Percentiles rank a stretch among this genome's conserved stretches.
These are phyloP conservation scores for Alternaria sp. DNA, from an alignment of 2,329 filamentous ascomycete genomes.

Conservation along the genomic window DNA sequence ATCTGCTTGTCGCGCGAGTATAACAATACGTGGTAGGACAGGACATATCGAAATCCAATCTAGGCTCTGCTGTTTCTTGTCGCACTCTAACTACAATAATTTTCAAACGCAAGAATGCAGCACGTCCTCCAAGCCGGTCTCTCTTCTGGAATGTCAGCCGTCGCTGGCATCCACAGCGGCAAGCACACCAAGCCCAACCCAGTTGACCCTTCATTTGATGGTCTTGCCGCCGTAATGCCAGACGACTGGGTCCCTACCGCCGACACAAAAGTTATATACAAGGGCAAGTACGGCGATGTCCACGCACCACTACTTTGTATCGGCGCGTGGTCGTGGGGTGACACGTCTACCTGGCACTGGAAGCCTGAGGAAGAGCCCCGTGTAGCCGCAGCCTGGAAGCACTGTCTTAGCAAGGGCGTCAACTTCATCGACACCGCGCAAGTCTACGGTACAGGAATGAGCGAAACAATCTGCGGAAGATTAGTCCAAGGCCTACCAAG, in stretches of 20 bases:
- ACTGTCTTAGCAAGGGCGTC: conserved; percentile 9
- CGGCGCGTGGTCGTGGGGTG: conserved; percentile 8
- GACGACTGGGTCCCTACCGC: not conserved
- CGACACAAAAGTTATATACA: conserved; percentile 1
- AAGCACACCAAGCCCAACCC: conserved; percentile 11
- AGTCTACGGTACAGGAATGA: conserved; percentile 9
- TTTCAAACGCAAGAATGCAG: not conserved
- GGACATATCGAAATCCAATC: not conserved
- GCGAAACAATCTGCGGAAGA: conserved; percentile 6
- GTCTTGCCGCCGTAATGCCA: conserved; percentile 5
- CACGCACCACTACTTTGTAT: conserved; percentile 8
- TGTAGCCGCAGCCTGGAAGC: conserved; percentile 9
- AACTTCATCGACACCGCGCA: conserved; percentile 11
- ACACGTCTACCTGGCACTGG: conserved; percentile 12
- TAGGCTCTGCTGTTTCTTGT: not conserved
- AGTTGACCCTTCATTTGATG: conserved; percentile 7
- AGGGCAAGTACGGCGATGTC: conserved; percentile 5
- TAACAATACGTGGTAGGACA: not conserved
- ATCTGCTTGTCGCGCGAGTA: not conserved
- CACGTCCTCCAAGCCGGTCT: conserved; percentile 10
- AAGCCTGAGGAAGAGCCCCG: conserved; percentile 9
- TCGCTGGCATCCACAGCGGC: conserved; percentile 6
- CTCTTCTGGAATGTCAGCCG: conserved; percentile 6
- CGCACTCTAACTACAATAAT: not conserved
- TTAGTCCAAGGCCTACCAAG: conserved; percentile 1